Evolutionary conservation across 257 asterid genomes (phyloP).

Genomic region (Oldenlandia corymbosa): DNA sequence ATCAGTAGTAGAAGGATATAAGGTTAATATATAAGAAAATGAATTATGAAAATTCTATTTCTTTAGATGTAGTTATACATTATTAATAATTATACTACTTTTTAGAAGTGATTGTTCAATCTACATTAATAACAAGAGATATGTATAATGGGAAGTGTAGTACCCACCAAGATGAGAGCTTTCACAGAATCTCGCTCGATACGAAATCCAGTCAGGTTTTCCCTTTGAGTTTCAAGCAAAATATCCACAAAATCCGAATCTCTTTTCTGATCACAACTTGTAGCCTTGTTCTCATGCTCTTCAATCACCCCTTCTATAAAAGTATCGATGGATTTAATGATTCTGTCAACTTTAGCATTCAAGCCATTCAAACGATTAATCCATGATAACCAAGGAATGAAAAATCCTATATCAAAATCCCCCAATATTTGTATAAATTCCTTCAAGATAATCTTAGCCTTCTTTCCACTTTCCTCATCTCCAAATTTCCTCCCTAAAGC

Average conservation of each 20-base stretch:
- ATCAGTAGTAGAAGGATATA: too few species aligned
- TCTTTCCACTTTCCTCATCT: slow-evolving; percentile 19
- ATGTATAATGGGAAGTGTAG: too few species aligned
- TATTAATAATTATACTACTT: too few species aligned
- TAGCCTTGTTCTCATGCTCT: slow-evolving; percentile 8
- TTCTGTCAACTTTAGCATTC: slow-evolving; percentile 21
- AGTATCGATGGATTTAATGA: slow-evolving; percentile 18
- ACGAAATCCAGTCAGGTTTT: slow-evolving; percentile 12
- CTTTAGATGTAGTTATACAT: too few species aligned
- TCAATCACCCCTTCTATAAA: slow-evolving; percentile 28
- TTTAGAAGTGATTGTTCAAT: too few species aligned
- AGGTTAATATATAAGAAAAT: neutral
- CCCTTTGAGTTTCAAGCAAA: slow-evolving; percentile 27
- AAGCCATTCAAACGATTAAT: slow-evolving; percentile 31
- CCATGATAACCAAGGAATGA: slow-evolving; percentile 28
- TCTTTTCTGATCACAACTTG: neutral
- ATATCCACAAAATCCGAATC: slow-evolving; percentile 31
- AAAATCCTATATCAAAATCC: slow-evolving; percentile 2
- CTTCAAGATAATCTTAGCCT: neutral
- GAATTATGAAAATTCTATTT: neutral
- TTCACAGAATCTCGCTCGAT: slow-evolving; percentile 33
- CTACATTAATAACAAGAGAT: too few species aligned
- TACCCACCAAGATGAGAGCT: slow-evolving; percentile 40
- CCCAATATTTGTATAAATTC: slow-evolving; percentile 9
- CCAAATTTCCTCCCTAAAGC: slow-evolving; percentile 34